phyloP scores from a whole-genome alignment of 768 basidiomycete species.

The Tylopilus sp. region DNA sequence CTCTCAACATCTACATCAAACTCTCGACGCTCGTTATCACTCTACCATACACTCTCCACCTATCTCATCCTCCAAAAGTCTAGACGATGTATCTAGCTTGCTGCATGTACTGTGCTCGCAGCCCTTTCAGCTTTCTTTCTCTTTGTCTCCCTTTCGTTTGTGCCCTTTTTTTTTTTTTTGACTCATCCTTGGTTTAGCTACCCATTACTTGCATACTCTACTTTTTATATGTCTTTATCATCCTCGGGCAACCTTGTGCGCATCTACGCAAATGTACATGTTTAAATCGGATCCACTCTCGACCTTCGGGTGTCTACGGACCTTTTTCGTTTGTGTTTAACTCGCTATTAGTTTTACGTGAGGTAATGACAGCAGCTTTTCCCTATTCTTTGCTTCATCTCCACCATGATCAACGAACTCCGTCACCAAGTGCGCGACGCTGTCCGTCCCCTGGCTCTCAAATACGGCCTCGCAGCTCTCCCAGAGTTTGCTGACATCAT shows the following conservation, averaged over 20 bases:
- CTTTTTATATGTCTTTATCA: constrained; percentile 36
- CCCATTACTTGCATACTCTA: constrained; percentile 21
- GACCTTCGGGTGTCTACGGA: neutral
- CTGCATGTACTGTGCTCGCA: constrained; percentile 20
- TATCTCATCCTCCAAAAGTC: constrained; percentile 21
- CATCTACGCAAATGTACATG: constrained; percentile 31
- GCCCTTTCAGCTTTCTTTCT: neutral
- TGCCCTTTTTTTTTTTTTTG: neutral
- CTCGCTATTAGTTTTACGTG: neutral
- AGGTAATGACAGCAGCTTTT: constrained; percentile 12
- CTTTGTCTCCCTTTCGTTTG: neutral
- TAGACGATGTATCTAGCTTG: constrained; percentile 18
- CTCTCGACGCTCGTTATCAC: constrained; percentile 27
- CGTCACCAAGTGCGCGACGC: constrained; percentile 28
- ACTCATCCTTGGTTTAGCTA: constrained; percentile 22
- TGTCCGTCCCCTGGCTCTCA: constrained; percentile 26
- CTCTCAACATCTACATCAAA: constrained; percentile 13
- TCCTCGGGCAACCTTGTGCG: constrained; percentile 20
- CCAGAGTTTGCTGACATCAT: constrained; percentile 54
- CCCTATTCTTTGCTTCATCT: neutral
- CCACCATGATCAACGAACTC: constrained; percentile 29
- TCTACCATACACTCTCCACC: constrained; percentile 21
- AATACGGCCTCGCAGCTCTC: constrained; percentile 52
- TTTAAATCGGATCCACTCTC: constrained; percentile 8
- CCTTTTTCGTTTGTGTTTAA: constrained; percentile 8